phyloP scores from a whole-genome alignment of 2,329 filamentous ascomycete genomes.

The Verticillium dahliae region DNA sequence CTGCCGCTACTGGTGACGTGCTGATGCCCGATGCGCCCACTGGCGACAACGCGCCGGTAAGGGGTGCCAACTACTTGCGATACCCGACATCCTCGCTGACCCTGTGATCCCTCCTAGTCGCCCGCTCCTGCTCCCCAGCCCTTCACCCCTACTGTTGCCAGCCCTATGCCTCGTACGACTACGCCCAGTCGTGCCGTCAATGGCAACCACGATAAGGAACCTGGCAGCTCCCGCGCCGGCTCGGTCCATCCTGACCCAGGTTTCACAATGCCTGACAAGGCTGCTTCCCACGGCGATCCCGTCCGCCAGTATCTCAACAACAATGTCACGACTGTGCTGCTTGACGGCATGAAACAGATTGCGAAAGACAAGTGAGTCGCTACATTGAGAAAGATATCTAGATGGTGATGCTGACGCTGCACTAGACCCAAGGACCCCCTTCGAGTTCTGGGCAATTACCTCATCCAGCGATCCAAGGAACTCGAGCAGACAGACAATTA shows the following conservation, averaged over 20 bases:
- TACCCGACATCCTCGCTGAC: not conserved
- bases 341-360: constrained; percentile 70
- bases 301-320: constrained; percentile 66
- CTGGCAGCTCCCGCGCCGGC: constrained; percentile 41
- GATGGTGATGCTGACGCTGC: not conserved
- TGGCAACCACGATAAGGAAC: constrained; percentile 25
- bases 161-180: constrained; percentile 37
- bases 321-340: constrained; percentile 59
- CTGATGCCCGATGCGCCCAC: constrained; percentile 34
- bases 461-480: constrained; percentile 62
- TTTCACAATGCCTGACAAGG: constrained; percentile 51
- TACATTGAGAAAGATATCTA: not conserved
- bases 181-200: constrained; percentile 35
- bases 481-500: constrained; percentile 35
- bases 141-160: constrained; percentile 22
- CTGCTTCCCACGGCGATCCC: constrained; percentile 59
- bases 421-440: constrained; percentile 60
- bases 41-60: constrained; percentile 32
- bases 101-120: constrained; percentile 20
- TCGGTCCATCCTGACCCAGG: constrained; percentile 49
- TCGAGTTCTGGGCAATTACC: constrained; percentile 61
- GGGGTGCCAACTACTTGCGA: constrained; percentile 4
- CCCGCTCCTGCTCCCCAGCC: constrained; percentile 27
- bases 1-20: constrained; percentile 22
- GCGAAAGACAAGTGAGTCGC: constrained; percentile 61